Base-by-base conservation (phyloP, 208 protist genomes). In the Zelonia costaricensis region DNA sequence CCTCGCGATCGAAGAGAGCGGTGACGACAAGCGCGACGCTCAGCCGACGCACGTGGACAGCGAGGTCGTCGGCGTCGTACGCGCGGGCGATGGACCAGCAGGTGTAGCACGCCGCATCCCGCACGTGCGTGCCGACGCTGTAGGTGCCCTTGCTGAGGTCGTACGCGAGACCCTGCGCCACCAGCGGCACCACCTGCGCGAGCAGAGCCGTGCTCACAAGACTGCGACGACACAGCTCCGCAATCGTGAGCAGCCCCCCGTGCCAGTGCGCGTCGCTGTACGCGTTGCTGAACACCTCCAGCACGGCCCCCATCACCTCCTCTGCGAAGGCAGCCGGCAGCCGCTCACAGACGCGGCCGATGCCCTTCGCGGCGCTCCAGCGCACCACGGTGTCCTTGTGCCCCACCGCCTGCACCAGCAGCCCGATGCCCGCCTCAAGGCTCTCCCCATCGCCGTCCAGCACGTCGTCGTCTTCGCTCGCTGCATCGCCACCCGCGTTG, bases 41-140 rank as follows among this genome's bases (percentile, higher is more conserved):
- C 16, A 98, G 76, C 35, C 69, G 43, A 30, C 81, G 64, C 27
- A 98, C 90, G 71, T 98, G 84, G 38, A 62, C 53, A 39, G 75
- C 61, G 31, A 99, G 80, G 51, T 98, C 83, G 0, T 48, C 47
- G 9, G 95, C 83, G 46, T 95, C 89, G 79, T 99, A 99, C 7
- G 98, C 97, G 47, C 98, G 88, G 7, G 98, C 98, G 27, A 99
- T 94, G 27, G 98, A 98, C 98, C 98, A 99, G 74, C 88, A 97
- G 1, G 98, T 87, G 80, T 99, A 99, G 70, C 97, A 99, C 46
- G 98, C 97, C 22, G 98, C 94, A 79, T 99, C 98, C 25, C 98
- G 85, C 28, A 99, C 98, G 69, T 99, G 88, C 1, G 96, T 80
- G 1, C 98, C 98, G 16, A 99, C 97, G 53, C 86, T 97, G 68